Conservation (phyloP, 2,329 filamentous ascomycete genomes). For the Penicillium italicum region DNA sequence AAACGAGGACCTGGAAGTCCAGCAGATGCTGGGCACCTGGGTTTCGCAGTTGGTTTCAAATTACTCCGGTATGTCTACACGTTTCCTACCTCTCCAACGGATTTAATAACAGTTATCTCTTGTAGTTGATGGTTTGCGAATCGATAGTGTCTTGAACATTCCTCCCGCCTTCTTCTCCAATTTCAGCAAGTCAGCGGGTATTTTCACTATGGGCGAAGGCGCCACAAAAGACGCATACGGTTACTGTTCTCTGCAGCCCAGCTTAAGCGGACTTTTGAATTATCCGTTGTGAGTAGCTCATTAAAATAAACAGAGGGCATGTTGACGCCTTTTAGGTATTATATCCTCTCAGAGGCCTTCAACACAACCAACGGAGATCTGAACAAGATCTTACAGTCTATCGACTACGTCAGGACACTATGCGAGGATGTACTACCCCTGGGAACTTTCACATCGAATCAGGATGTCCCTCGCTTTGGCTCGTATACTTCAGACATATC, state of each 20-base stretch:
- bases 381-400: conserved; percentile 18
- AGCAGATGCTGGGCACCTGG: conserved; percentile 43
- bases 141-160: conserved; percentile 50
- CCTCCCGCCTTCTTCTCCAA: conserved; percentile 41
- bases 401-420: conserved; percentile 1
- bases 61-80: conserved; percentile 33
- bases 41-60: conserved; percentile 40
- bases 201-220: conserved; percentile 50
- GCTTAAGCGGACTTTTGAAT: conserved; percentile 47
- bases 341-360: conserved; percentile 35
- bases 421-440: conserved; percentile 43
- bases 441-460: conserved; percentile 57
- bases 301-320: background rate
- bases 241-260: conserved; percentile 42
- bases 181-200: conserved; percentile 37
- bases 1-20: conserved; percentile 43
- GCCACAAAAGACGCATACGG: conserved; percentile 36
- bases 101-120: background rate
- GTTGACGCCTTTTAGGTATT: conserved; percentile 28
- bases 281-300: conserved; percentile 33
- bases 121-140: conserved; percentile 48
- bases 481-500: conserved; percentile 51
- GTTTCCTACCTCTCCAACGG: background rate
- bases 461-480: conserved; percentile 56
- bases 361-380: conserved; percentile 31